phyloP scores from a whole-genome alignment of 768 basidiomycete species.

The Boletus rubropictus region DNA sequence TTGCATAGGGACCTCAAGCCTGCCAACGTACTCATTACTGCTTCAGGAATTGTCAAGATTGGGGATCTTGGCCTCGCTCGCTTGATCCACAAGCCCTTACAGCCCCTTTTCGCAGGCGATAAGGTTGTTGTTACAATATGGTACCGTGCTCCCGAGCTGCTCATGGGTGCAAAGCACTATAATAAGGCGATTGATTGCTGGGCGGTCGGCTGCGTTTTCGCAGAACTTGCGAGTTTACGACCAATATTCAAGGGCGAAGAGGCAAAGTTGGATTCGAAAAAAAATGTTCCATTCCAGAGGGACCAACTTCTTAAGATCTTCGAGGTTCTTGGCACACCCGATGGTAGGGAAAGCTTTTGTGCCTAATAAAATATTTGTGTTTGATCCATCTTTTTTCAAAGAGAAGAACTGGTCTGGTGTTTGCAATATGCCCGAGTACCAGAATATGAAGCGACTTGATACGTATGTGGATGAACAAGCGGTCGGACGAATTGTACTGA shows the following conservation, averaged over 20 bases:
- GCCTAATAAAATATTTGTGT: background rate
- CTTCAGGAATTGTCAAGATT: constrained; percentile 87
- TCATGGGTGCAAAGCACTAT: constrained; percentile 96
- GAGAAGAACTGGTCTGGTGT: constrained; percentile 87
- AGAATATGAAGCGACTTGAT: constrained; percentile 74
- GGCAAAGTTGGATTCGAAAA: constrained; percentile 94
- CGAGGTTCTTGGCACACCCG: constrained; percentile 86
- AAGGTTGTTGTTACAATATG: constrained; percentile 99
- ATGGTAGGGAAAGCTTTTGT: constrained; percentile 41
- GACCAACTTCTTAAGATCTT: constrained; percentile 96
- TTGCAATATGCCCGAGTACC: constrained; percentile 82
- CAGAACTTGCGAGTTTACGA: constrained; percentile 85
- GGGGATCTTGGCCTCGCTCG: constrained; percentile 96
- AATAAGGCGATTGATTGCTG: constrained; percentile 95
- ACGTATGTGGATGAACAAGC: constrained; percentile 38
- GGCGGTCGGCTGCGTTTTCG: constrained; percentile 98
- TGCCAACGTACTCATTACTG: constrained; percentile 95
- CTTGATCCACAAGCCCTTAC: constrained; percentile 84
- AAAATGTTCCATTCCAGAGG: constrained; percentile 94
- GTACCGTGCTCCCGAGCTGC: constrained; percentile 96
- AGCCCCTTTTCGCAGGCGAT: constrained; percentile 87
- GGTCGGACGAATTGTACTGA: background rate
- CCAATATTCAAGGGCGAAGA: constrained; percentile 99
- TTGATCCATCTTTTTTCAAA: constrained; percentile 27
- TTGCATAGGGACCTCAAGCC: constrained; percentile 98